Evolutionary conservation across 768 basidiomycete genomes (phyloP).

Genomic region (Macrocybe gigantea): DNA sequence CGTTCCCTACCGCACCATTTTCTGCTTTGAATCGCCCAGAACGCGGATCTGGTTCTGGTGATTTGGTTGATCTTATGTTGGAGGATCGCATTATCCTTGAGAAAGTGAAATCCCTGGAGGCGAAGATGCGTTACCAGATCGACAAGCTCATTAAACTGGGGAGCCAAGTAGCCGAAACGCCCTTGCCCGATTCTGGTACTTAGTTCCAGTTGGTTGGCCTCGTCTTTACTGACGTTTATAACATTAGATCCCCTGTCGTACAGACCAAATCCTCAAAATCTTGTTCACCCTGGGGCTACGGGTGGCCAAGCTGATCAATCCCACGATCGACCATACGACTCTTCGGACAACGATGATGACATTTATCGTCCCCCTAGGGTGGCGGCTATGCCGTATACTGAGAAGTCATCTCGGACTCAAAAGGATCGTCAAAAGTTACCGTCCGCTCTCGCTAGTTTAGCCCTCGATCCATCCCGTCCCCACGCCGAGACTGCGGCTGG

Average conservation of each 20-base stretch:
- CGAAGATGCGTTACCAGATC: conserved; percentile 90
- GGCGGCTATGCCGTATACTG: conserved; percentile 81
- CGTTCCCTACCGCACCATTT: conserved; percentile 47
- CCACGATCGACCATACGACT: neutral
- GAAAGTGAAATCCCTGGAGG: conserved; percentile 80
- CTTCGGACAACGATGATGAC: neutral
- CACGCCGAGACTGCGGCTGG: conserved; percentile 70
- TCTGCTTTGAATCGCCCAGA: conserved; percentile 39
- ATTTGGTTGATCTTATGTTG: conserved; percentile 74
- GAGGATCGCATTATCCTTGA: conserved; percentile 82
- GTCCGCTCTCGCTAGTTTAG: conserved; percentile 56
- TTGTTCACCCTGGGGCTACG: conserved; percentile 39
- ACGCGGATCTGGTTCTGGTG: conserved; percentile 60
- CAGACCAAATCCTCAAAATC: conserved; percentile 80
- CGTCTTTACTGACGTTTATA: no score
- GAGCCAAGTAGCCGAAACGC: conserved; percentile 44
- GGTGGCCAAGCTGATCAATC: conserved; percentile 10
- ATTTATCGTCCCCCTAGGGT: conserved; percentile 85
- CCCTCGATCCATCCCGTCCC: conserved; percentile 65
- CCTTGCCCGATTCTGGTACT: conserved; percentile 53
- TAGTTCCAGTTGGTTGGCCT: conserved; percentile 9
- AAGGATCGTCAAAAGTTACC: conserved; percentile 54
- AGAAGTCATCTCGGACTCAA: conserved; percentile 21
- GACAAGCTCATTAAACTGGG: conserved; percentile 85
- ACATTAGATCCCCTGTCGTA: conserved; percentile 82